Conservation (phyloP, 805 yeast genomes). For the Suhomyces kilbournensis region DNA sequence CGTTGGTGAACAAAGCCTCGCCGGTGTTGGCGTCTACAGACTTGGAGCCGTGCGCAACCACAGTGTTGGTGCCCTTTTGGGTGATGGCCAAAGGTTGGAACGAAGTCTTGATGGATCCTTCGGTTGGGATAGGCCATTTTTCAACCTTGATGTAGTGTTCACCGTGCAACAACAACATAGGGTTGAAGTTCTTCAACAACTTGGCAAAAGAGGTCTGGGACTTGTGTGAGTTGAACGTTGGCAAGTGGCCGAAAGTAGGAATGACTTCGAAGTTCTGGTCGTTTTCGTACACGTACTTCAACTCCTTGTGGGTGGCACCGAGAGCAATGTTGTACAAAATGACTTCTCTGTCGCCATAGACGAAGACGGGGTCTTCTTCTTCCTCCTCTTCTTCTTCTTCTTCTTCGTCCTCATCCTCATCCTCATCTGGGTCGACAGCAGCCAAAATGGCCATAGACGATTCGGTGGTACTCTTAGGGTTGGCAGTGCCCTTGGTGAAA, state of each 20-base stretch:
- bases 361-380: slow-evolving; percentile 46
- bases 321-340: slow-evolving; percentile 85
- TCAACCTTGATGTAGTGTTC: slow-evolving; percentile 84
- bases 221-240: slow-evolving; percentile 66
- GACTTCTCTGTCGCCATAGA: slow-evolving; percentile 64
- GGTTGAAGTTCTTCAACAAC: slow-evolving; percentile 78
- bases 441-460: slow-evolving; percentile 75
- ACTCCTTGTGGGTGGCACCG: slow-evolving; percentile 77
- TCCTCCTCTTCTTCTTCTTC: slow-evolving; percentile 36
- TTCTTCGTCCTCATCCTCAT: slow-evolving; percentile 41
- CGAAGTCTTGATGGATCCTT: slow-evolving; percentile 59
- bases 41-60: slow-evolving; percentile 69
- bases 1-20: slow-evolving; percentile 72
- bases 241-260: slow-evolving; percentile 89
- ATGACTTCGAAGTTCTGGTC: slow-evolving; percentile 74
- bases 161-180: slow-evolving; percentile 87
- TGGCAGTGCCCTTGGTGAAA: slow-evolving; percentile 54
- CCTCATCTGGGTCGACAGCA: slow-evolving; percentile 52
- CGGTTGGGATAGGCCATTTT: slow-evolving; percentile 75
- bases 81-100: slow-evolving; percentile 68
- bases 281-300: slow-evolving; percentile 77
- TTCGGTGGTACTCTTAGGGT: slow-evolving; percentile 64
- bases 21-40: slow-evolving; percentile 66
- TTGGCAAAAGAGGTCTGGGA: slow-evolving; percentile 56
- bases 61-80: slow-evolving; percentile 84